Base-by-base conservation (phyloP, 176 grass and related monocot species). In the Puccinellia tenuiflora region DNA sequence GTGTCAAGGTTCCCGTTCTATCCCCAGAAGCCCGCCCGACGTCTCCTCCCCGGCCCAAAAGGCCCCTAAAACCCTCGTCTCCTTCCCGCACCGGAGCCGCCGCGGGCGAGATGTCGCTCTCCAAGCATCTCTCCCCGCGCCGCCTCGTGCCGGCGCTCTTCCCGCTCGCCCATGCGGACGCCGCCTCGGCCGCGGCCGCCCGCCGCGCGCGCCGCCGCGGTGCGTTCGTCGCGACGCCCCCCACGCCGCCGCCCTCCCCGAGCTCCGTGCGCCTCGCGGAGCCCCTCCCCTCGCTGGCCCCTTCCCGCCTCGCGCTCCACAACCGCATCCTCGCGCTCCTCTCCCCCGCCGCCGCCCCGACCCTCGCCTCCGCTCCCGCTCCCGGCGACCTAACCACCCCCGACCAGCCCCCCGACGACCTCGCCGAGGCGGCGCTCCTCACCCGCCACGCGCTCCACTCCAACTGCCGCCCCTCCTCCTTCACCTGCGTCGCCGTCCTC, bases 371-470 rank as follows among this genome's bases (percentile, higher is more conserved):
- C 68, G 30, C 9, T 47, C 57, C 34, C 68, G 18, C 65, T 14
- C 43, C 76, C 62, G 77, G 24, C 53, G 2, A 24, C n/a, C 53
- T 24, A 26, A 24, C 55, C 9, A 21, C 55, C 9, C 56, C 56
- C 11, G 13, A 24, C 55, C 9, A 21, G 24, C 9, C 56, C 56
- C 11, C 63, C 38, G 91, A 85, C 66, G 88, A 97, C 81, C 95
- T 97, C 55, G 53, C 85, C 40, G 92, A 94, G 86, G 92, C 90
- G 34, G 66, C 86, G 52, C 95, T 97, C 54, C 79, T 97, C 83
- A 88, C 89, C 55, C 92, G 95, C 87, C 95, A 97, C 55, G 89
- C 95, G 70, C 91, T 97, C 84, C 93, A 97, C 90, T 97, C 94
- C 83, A 97, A 97, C 85, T 97, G 78, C 88, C 92, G 90, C 54